Evolutionary conservation across 2,329 filamentous ascomycete species (phyloP).

Genomic region (Apiospora saccharicola): DNA sequence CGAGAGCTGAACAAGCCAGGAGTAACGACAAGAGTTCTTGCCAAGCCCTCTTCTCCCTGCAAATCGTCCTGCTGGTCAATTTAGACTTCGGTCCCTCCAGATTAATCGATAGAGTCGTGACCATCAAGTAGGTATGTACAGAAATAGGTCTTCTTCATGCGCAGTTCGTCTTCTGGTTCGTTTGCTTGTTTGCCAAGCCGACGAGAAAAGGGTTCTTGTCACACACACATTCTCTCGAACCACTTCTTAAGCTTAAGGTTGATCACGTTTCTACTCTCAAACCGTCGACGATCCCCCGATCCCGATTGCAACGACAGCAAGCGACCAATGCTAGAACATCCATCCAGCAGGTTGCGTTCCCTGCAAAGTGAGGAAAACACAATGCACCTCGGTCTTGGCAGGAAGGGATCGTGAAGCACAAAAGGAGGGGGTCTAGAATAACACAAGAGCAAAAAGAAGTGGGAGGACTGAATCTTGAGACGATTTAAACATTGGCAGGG

Average conservation of each 20-base stretch:
- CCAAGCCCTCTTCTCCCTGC: neutral
- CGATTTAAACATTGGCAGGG: neutral
- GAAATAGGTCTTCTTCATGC: neutral
- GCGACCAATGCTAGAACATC: no score
- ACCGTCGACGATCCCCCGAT: neutral
- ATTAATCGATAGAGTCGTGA: no score
- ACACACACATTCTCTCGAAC: neutral
- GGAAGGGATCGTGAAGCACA: no score
- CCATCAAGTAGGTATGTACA: neutral
- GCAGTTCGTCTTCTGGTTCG: neutral
- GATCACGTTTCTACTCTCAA: constrained; percentile 1
- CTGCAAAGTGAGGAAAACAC: no score
- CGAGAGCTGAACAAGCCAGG: neutral
- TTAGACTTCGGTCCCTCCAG: neutral
- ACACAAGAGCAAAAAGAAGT: neutral
- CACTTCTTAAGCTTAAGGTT: neutral
- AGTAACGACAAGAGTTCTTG: neutral
- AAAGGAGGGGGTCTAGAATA: no score
- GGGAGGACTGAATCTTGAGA: neutral
- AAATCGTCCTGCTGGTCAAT: neutral
- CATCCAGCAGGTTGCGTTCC: no score
- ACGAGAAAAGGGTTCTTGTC: neutral
- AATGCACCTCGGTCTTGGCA: no score
- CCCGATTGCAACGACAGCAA: neutral
- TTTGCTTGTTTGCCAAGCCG: neutral